A percentile compares a stretch with the other conserved stretches of the same genome.
Conservation (phyloP, 2,329 filamentous ascomycete species). For the Beauveria bassiana region DNA sequence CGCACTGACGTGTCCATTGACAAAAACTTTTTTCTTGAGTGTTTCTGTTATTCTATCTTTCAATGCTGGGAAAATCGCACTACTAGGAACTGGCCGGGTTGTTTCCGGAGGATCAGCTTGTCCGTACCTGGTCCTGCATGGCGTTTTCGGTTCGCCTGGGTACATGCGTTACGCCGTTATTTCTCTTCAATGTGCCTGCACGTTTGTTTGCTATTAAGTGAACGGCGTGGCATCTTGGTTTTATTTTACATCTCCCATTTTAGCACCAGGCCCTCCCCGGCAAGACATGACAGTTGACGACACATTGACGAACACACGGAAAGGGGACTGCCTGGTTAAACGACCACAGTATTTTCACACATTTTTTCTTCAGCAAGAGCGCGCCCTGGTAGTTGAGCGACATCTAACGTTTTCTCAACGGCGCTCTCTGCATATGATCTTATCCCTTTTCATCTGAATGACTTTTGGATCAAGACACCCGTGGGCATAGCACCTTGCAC, state of each 20-base stretch:
- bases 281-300: conserved; percentile 8
- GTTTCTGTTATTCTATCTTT: conserved; percentile 16
- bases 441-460: conserved; percentile 15
- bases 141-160: conserved; percentile 23
- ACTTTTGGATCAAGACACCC: conserved; percentile 23
- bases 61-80: conserved; percentile 22
- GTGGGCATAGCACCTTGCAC: conserved; percentile 22
- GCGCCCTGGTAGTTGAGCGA: conserved; percentile 20
- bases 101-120: conserved; percentile 14
- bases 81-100: conserved; percentile 17
- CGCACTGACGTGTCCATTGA: conserved; percentile 1
- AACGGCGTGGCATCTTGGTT: neutral
- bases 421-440: conserved; percentile 19
- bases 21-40: conserved; percentile 24
- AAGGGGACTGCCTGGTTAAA: conserved; percentile 6
- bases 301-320: conserved; percentile 10
- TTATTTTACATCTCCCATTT: conserved; percentile 8
- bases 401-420: conserved; percentile 16
- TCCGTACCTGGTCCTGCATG: conserved; percentile 19
- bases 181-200: conserved; percentile 14
- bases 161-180: conserved; percentile 20
- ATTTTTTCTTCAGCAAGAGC: conserved; percentile 22
- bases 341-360: conserved; percentile 16
- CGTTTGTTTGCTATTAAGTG: neutral
- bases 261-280: conserved; percentile 5